phyloP scores from a whole-genome alignment of 306 rosid genomes.

The Mucuna pruriens region DNA sequence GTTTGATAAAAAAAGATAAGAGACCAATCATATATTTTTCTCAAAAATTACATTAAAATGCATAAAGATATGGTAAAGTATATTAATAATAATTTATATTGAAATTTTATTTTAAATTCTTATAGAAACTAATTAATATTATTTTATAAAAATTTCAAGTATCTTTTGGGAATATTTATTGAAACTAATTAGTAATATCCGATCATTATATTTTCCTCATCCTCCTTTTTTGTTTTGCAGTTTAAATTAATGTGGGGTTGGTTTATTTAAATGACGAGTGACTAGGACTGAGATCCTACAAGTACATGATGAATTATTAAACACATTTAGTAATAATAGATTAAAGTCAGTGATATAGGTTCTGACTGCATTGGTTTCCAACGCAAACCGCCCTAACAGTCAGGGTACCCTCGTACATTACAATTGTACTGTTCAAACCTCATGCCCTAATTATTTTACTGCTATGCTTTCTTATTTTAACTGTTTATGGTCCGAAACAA shows the following conservation, averaged over 20 bases:
- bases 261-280: conserved; percentile 30
- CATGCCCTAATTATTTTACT: conserved; percentile 29
- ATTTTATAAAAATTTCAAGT: too few relatives aligned
- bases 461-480: conserved; percentile 5
- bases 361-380: conserved; percentile 42
- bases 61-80: too few relatives aligned
- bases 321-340: not conserved
- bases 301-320: conserved; percentile 11
- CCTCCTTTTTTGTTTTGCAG: conserved; percentile 25
- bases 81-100: not conserved
- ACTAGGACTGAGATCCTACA: conserved; percentile 34
- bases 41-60: too few relatives aligned
- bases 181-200: not conserved
- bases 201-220: not conserved
- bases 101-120: not conserved
- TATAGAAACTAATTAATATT: not conserved
- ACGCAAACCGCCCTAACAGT: conserved; percentile 60
- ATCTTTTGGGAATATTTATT: too few relatives aligned
- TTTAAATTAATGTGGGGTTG: conserved; percentile 39
- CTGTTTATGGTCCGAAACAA: conserved; percentile 3
- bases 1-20: too few relatives aligned
- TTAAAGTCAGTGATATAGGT: conserved; percentile 27
- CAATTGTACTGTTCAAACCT: conserved; percentile 55
- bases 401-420: conserved; percentile 58
- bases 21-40: too few relatives aligned